A percentile compares a stretch with the other conserved stretches of the same genome.
Evolutionary conservation across 2,329 filamentous ascomycete species (phyloP).

Genomic region (Zasmidium citrigriseum): DNA sequence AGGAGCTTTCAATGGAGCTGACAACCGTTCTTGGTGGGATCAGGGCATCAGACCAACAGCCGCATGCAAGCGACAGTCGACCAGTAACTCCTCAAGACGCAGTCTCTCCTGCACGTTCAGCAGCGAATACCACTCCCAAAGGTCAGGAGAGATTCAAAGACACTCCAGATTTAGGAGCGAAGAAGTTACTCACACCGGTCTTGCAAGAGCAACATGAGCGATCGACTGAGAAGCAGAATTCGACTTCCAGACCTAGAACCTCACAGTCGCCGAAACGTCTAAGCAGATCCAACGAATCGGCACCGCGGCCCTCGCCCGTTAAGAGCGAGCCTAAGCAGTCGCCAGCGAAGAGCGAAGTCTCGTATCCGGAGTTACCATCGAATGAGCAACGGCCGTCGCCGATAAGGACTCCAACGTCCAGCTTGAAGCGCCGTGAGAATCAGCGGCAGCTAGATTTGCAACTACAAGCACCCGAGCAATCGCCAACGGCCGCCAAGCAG

Average conservation of each 20-base stretch:
- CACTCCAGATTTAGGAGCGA: constrained; percentile 44
- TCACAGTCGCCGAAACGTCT: constrained; percentile 4
- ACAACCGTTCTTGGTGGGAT: constrained; percentile 52
- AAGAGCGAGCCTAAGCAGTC: constrained; percentile 9
- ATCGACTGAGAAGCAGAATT: constrained; percentile 28
- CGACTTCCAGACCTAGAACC: constrained; percentile 18
- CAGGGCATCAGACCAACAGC: constrained; percentile 31
- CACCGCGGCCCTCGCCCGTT: background rate
- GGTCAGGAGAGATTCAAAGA: constrained; percentile 58
- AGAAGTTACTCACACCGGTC: constrained; percentile 36
- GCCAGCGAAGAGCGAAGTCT: constrained; percentile 14
- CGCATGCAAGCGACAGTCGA: constrained; percentile 4
- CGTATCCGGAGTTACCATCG: constrained; percentile 26
- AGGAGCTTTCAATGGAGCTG: constrained; percentile 56
- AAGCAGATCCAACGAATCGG: background rate
- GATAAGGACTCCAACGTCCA: constrained; percentile 18
- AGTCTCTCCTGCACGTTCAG: constrained; percentile 51
- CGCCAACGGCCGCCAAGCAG: constrained; percentile 32
- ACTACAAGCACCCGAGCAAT: constrained; percentile 23
- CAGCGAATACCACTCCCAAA: constrained; percentile 57
- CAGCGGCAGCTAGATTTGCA: constrained; percentile 17
- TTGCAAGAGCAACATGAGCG: constrained; percentile 32
- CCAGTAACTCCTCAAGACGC: constrained; percentile 38
- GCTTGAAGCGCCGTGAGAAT: constrained; percentile 15
- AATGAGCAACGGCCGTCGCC: constrained; percentile 11